Base-by-base conservation (phyloP, 2,329 filamentous ascomycete genomes). In the Stachybotrys chartarum region DNA sequence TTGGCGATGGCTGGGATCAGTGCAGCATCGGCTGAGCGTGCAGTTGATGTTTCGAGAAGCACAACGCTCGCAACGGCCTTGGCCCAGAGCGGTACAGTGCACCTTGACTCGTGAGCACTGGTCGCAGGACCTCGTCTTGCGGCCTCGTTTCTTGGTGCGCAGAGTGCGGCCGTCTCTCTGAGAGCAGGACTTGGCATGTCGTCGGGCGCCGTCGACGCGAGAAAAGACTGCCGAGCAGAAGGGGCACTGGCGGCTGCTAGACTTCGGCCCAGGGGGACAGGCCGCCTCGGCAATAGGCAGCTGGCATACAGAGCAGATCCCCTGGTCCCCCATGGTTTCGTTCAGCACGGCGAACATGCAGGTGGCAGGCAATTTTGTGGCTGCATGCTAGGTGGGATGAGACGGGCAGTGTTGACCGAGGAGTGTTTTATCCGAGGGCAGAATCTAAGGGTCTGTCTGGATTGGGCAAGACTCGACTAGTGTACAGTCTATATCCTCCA, bases 341-440 rank as follows among this genome's bases (percentile, higher is more conserved):
- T 24, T 24, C 24, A 24, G 24, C 24, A 24, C 24, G 24, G 24
- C 24, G 4, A 24, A 24, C 24, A 24, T 24, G 4, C 24, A 24
- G 24, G 24, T 4, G 4, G 24, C 24, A 4, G 24, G 4, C 24
- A 24, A 24, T 24, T 4, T 24, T 24, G 24, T 24, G 24, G 24
- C 24, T 24, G 30, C 24, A 39, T 39, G 35, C 30, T 39, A 3
- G 32, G 39, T 11, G 8, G 49, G 7, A 30, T 51, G 11, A 30
- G 49, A 17, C 2, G 14, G 35, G 5, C 24, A 4, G 2, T 24
- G 24, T 50, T 30, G 49, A 30, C 17, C 32, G 49, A 52, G 30
- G 50, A n/a, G 50, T 52, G 50, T 52, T 52, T 52, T 52, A 7
- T 24, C 50, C 50, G 50, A 52, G 50, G 50, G 7, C 31, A 52